Conservation (phyloP, 2,329 filamentous ascomycete species). For the Arthrinium phaeospermum region DNA sequence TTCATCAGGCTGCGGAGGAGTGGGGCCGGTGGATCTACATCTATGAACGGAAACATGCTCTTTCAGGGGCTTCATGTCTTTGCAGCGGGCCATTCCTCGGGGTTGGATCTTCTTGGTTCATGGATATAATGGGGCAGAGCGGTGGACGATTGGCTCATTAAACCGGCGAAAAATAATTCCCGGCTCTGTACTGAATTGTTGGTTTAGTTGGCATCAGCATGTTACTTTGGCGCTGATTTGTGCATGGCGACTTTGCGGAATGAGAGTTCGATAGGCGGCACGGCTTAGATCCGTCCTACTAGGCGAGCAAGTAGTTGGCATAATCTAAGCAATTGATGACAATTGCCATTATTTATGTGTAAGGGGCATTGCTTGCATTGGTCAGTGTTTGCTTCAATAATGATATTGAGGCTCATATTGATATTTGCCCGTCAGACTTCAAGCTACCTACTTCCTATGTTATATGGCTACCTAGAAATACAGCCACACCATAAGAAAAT, state of each 20-base stretch:
- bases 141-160: not conserved
- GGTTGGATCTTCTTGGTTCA: not conserved
- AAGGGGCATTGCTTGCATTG: too few relatives aligned
- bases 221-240: not conserved
- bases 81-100: not conserved
- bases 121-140: not conserved
- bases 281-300: not conserved
- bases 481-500: too few relatives aligned
- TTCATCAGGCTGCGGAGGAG: not conserved
- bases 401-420: too few relatives aligned
- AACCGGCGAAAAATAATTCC: not conserved
- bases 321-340: not conserved
- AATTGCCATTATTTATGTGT: too few relatives aligned
- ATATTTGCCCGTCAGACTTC: too few relatives aligned
- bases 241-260: not conserved
- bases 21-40: not conserved
- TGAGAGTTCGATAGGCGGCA: not conserved
- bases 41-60: not conserved
- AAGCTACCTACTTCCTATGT: not conserved
- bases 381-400: too few relatives aligned
- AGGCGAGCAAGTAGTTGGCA: not conserved
- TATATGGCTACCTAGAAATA: not conserved
- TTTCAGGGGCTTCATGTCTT: not conserved
- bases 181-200: not conserved
- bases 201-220: not conserved